Evolutionary conservation across 352 stramenopile species (phyloP).

Genomic region (Detonula confervacea): DNA sequence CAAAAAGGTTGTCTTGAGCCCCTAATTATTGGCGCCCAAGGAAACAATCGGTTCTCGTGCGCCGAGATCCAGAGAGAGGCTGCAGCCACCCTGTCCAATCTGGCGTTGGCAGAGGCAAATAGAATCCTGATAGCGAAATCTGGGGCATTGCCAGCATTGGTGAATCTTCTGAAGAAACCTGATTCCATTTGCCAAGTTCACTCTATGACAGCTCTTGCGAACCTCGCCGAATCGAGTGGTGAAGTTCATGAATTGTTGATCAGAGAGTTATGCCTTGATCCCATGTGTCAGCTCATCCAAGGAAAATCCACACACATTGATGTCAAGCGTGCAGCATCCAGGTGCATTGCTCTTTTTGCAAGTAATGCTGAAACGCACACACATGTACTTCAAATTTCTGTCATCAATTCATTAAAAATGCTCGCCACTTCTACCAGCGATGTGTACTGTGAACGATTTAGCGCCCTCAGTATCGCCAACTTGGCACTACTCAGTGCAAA

Average conservation of each 20-base stretch:
- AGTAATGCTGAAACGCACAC: slow-evolving; percentile 91
- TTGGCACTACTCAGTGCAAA: slow-evolving; percentile 93
- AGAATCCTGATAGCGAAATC: slow-evolving; percentile 94
- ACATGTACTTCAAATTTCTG: slow-evolving; percentile 88
- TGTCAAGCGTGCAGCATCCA: slow-evolving; percentile 91
- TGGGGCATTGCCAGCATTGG: slow-evolving; percentile 91
- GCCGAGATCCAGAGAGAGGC: slow-evolving; percentile 92
- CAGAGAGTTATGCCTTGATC: slow-evolving; percentile 89
- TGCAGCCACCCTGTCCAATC: slow-evolving; percentile 92
- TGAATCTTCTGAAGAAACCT: slow-evolving; percentile 88
- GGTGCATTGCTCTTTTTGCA: slow-evolving; percentile 92
- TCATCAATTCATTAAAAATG: slow-evolving; percentile 88
- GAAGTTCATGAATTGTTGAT: slow-evolving; percentile 95
- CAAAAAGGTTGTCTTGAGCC: slow-evolving; percentile 92
- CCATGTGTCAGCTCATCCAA: slow-evolving; percentile 88
- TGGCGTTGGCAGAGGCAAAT: slow-evolving; percentile 95
- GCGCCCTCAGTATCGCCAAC: slow-evolving; percentile 93
- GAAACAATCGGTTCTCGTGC: slow-evolving; percentile 44
- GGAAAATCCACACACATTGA: slow-evolving; percentile 82
- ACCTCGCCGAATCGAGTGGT: slow-evolving; percentile 95
- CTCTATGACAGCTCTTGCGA: slow-evolving; percentile 91
- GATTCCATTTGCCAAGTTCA: slow-evolving; percentile 93
- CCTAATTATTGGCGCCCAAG: slow-evolving; percentile 90
- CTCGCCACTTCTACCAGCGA: slow-evolving; percentile 90
- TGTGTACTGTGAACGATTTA: slow-evolving; percentile 89